A percentile compares a stretch with the other conserved stretches of the same genome.
phyloP scores from a whole-genome alignment of 2,329 filamentous ascomycete genomes.

The Aureobasidium sp. region DNA sequence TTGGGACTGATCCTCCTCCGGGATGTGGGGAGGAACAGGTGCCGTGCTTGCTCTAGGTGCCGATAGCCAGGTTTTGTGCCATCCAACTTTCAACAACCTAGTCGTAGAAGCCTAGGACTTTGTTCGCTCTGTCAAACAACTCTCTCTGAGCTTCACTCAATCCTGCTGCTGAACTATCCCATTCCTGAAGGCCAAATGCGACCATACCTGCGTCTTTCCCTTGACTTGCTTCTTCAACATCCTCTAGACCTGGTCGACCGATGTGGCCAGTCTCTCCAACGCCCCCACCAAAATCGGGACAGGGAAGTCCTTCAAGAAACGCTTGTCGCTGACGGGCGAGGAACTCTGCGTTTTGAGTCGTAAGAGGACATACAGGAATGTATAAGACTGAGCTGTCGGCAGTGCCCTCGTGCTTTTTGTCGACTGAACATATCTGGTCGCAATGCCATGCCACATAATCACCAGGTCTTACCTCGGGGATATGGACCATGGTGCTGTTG shows the following conservation, averaged over 20 bases:
- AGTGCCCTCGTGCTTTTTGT: slow-evolving; percentile 62
- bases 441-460: slow-evolving; percentile 77
- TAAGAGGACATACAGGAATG: slow-evolving; percentile 78
- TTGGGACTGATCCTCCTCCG: background rate
- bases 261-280: slow-evolving; percentile 50
- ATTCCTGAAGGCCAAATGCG: slow-evolving; percentile 46
- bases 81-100: background rate
- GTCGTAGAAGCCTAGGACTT: slow-evolving; percentile 41
- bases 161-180: slow-evolving; percentile 38
- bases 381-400: slow-evolving; percentile 78
- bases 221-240: slow-evolving; percentile 24
- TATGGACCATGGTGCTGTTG: slow-evolving; percentile 59
- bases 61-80: background rate
- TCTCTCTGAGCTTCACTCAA: slow-evolving; percentile 44
- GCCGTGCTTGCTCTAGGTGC: background rate
- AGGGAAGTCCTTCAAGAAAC: slow-evolving; percentile 51
- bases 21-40: background rate
- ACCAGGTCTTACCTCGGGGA: slow-evolving; percentile 59
- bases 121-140: slow-evolving; percentile 45
- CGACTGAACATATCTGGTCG: slow-evolving; percentile 59
- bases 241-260: slow-evolving; percentile 31
- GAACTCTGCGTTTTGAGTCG: slow-evolving; percentile 63
- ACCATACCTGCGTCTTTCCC: slow-evolving; percentile 37
- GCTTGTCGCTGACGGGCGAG: slow-evolving; percentile 60
- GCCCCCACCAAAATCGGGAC: slow-evolving; percentile 47